Conservation (phyloP, 441 rosid species). For the Isatis lusitanica region DNA sequence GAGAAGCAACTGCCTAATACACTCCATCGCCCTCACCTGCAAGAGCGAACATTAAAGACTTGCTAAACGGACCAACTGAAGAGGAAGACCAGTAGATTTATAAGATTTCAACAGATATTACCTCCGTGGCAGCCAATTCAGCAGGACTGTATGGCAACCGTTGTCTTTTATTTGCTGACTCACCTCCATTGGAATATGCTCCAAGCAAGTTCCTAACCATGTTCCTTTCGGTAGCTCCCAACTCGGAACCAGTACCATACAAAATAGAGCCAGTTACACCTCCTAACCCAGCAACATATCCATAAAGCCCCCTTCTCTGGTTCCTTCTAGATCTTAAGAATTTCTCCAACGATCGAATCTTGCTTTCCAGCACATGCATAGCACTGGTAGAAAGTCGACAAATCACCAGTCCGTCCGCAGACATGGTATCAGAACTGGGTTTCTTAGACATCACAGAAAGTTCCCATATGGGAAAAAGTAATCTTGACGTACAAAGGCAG, state of each 20-base stretch:
- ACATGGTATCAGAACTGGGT: constrained; percentile 47
- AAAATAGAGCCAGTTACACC: constrained; percentile 88
- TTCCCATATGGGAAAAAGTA: constrained; percentile 94
- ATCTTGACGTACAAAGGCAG: constrained; percentile 88
- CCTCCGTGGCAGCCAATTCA: constrained; percentile 98
- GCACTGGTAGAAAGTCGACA: constrained; percentile 83
- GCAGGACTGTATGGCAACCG: constrained; percentile 79
- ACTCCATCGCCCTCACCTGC: constrained; percentile 98
- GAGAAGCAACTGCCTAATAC: constrained; percentile 91
- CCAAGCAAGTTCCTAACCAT: constrained; percentile 80
- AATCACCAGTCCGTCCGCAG: constrained; percentile 58
- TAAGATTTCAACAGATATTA: constrained; percentile 35
- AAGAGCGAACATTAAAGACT: constrained; percentile 19
- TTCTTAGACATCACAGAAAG: constrained; percentile 74
- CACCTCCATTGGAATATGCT: constrained; percentile 63
- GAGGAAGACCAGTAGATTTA: constrained; percentile 14
- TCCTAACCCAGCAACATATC: constrained; percentile 90
- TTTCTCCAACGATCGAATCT: constrained; percentile 83
- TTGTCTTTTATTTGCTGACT: constrained; percentile 75
- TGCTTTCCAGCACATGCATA: constrained; percentile 81
- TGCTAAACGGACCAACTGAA: constrained; percentile 12
- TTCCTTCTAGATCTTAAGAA: constrained; percentile 88
- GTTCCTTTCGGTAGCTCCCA: constrained; percentile 66
- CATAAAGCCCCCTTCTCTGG: constrained; percentile 94
- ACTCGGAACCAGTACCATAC: constrained; percentile 71